These are phyloP conservation scores for Leishmania arabica DNA, from an alignment of 208 protist species.

Conservation along the genomic window DNA sequence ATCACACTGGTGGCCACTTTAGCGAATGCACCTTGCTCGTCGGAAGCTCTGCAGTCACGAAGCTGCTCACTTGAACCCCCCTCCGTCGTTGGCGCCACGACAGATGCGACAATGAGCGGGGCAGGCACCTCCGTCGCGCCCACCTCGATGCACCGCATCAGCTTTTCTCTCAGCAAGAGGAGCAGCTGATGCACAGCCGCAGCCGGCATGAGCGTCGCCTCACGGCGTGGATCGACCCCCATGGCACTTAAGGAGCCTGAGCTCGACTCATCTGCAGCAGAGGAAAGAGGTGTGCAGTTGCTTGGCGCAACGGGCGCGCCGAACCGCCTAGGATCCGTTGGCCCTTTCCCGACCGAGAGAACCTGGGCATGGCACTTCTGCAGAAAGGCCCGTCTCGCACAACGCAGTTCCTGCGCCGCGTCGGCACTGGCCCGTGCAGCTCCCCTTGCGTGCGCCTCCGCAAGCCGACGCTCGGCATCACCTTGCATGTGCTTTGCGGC, in stretches of 20 bases:
- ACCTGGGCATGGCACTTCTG: slow-evolving; percentile 1
- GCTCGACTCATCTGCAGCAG: not conserved
- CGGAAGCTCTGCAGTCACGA: not conserved
- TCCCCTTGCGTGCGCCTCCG: slow-evolving; percentile 7
- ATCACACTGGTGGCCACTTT: not conserved
- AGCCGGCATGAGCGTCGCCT: not conserved
- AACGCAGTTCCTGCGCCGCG: not conserved
- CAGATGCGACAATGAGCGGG: not conserved
- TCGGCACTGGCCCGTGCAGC: slow-evolving; percentile 3
- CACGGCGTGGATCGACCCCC: not conserved
- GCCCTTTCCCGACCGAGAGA: not conserved
- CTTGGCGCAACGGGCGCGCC: not conserved
- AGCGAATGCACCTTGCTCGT: not conserved
- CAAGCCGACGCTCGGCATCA: not conserved
- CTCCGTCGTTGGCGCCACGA: not conserved
- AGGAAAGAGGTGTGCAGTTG: not conserved
- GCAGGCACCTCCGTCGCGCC: not conserved
- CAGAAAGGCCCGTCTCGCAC: not conserved
- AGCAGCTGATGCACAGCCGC: slow-evolving; percentile 8
- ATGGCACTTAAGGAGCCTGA: not conserved
- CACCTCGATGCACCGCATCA: slow-evolving; percentile 4
- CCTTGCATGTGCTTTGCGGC: not conserved
- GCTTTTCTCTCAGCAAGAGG: slow-evolving; percentile 6
- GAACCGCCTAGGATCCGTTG: not conserved
- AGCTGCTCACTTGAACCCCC: not conserved